Evolutionary conservation across 768 basidiomycete species (phyloP).

Genomic region (Trametes cinnabarina): DNA sequence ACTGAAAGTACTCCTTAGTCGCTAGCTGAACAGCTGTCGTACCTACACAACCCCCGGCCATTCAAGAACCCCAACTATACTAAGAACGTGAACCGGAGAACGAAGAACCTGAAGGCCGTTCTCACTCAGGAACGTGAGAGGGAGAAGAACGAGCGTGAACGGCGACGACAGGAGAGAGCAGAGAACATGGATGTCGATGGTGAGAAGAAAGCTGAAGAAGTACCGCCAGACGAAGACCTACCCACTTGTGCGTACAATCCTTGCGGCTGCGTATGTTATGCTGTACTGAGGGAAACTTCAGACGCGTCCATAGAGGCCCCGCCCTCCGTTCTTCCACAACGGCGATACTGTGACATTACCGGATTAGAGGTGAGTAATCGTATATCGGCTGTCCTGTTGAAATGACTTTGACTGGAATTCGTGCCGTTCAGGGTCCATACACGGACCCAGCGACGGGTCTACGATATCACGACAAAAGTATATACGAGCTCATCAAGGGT

Average conservation of each 20-base stretch:
- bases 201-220: constrained; percentile 23
- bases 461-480: constrained; percentile 81
- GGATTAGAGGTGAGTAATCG: constrained; percentile 61
- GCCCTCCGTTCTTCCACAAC: constrained; percentile 73
- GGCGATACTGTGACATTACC: constrained; percentile 83
- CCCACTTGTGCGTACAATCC: constrained; percentile 59
- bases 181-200: constrained; percentile 63
- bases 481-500: constrained; percentile 79
- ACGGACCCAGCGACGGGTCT: constrained; percentile 79
- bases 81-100: constrained; percentile 68
- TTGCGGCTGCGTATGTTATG: not conserved
- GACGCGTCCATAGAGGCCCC: constrained; percentile 84
- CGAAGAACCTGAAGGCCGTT: constrained; percentile 79
- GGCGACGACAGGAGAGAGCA: constrained; percentile 47
- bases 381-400: not conserved
- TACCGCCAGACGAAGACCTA: constrained; percentile 51
- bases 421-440: constrained; percentile 65
- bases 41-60: constrained; percentile 63
- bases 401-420: not conserved
- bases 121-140: constrained; percentile 77
- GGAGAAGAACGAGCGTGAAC: constrained; percentile 66
- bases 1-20: constrained; percentile 40
- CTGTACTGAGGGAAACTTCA: not conserved
- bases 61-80: constrained; percentile 75
- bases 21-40: constrained; percentile 72